These are phyloP conservation scores for Camellia lanceoleosa DNA, from an alignment of 148 eudicot genomes.

Conservation along the genomic window DNA sequence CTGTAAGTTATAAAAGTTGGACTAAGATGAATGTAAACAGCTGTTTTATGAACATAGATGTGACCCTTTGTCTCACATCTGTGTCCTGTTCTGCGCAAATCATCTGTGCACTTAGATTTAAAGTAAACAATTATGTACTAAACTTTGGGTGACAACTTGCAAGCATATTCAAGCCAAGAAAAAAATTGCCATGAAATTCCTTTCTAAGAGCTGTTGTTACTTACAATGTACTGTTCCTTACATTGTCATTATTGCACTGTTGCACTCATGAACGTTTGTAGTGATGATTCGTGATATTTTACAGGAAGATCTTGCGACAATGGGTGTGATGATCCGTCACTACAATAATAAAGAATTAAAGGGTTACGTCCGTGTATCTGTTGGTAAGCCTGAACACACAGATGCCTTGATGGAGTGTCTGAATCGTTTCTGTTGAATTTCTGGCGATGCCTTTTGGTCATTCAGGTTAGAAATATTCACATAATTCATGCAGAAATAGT, in stretches of 20 bases:
- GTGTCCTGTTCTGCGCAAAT: too few species aligned
- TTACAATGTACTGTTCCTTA: neutral
- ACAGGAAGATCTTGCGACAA: constrained; percentile 91
- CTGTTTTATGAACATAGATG: too few species aligned
- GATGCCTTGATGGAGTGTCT: constrained; percentile 78
- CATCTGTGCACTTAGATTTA: too few species aligned
- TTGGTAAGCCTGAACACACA: constrained; percentile 97
- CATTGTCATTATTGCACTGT: neutral
- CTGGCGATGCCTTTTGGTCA: neutral
- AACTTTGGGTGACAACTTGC: neutral
- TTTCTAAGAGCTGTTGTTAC: neutral
- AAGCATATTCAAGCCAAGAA: too few species aligned
- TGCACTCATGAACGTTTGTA: neutral
- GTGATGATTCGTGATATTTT: constrained; percentile 3
- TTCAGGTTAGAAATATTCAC: neutral
- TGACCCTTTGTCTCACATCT: too few species aligned
- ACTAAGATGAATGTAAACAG: too few species aligned
- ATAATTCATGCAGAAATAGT: neutral
- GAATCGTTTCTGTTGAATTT: constrained; percentile 32
- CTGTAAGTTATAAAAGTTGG: neutral
- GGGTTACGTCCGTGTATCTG: constrained; percentile 90
- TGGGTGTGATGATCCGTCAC: constrained; percentile 98
- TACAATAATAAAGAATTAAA: constrained; percentile 76
- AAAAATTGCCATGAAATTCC: neutral
- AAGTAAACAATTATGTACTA: neutral